A percentile compares a stretch with the other conserved stretches of the same genome.
phyloP scores from a whole-genome alignment of 2,329 filamentous ascomycete genomes.

The Colletotrichum lentis region DNA sequence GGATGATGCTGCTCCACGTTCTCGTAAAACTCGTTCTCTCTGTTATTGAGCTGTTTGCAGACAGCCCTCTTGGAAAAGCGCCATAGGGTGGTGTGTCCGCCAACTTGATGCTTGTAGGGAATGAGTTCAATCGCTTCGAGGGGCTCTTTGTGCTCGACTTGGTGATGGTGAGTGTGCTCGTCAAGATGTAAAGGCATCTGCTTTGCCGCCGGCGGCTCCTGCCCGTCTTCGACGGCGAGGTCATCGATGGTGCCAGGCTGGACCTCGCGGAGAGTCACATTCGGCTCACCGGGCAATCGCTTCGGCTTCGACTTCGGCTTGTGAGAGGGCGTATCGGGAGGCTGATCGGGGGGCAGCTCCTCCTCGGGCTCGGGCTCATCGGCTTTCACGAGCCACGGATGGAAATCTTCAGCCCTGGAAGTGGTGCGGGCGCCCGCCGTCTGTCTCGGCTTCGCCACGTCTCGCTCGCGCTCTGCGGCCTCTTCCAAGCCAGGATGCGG shows the following conservation, averaged over 20 bases:
- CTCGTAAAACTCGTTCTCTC: constrained; percentile 99
- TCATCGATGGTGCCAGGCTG: constrained; percentile 50
- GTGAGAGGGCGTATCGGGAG: constrained; percentile 24
- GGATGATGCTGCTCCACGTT: constrained; percentile 91
- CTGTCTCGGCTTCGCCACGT: constrained; percentile 42
- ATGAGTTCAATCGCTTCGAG: constrained; percentile 94
- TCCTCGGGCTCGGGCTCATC: constrained; percentile 57
- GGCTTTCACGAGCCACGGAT: constrained; percentile 67
- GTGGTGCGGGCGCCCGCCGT: constrained; percentile 24
- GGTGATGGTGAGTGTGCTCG: constrained; percentile 61
- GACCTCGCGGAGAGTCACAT: constrained; percentile 43
- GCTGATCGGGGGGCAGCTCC: constrained; percentile 31
- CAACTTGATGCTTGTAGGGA: constrained; percentile 96
- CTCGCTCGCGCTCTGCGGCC: constrained; percentile 45
- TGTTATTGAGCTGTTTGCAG: constrained; percentile 97
- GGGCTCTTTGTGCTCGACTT: constrained; percentile 64
- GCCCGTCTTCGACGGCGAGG: constrained; percentile 53
- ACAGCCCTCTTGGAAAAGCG: constrained; percentile 94
- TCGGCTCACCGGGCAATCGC: constrained; percentile 29
- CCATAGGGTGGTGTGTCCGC: constrained; percentile 95
- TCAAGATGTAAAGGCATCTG: constrained; percentile 51
- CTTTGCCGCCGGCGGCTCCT: constrained; percentile 49
- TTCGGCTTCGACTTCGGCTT: constrained; percentile 27
- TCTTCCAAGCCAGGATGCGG: constrained; percentile 72
- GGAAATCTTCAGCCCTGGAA: constrained; percentile 48